A percentile compares a stretch with the other conserved stretches of the same genome.
Conservation (phyloP, 257 asterid genomes). For the Euphrasia confusa region DNA sequence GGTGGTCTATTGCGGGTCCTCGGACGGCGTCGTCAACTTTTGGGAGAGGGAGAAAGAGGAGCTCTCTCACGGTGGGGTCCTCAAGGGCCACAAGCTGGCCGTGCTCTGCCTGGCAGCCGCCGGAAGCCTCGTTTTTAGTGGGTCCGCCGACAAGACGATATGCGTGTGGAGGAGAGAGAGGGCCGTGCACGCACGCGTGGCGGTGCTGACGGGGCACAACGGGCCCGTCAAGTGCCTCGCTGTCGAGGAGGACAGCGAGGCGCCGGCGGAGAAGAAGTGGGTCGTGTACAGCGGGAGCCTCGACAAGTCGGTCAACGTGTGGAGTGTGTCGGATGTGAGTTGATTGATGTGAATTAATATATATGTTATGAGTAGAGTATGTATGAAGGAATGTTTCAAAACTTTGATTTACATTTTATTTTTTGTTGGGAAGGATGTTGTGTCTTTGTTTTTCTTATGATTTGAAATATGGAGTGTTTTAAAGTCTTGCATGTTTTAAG, state of each 20-base stretch:
- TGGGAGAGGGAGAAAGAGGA: not conserved
- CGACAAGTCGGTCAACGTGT: not conserved
- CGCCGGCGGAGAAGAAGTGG: not conserved
- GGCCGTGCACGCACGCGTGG: not conserved
- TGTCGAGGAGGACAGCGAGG: not conserved
- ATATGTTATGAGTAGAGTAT: too few relatives aligned
- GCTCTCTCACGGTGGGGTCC: not conserved
- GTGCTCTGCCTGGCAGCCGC: not conserved
- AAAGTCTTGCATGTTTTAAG: too few relatives aligned
- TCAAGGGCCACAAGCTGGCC: constrained; percentile 3
- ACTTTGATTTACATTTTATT: too few relatives aligned
- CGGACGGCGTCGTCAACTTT: not conserved
- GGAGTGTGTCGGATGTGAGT: not conserved
- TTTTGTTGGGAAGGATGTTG: too few relatives aligned
- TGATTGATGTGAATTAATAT: too few relatives aligned
- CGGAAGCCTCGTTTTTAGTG: not conserved
- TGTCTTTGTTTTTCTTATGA: too few relatives aligned
- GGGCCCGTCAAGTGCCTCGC: not conserved
- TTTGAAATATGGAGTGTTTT: too few relatives aligned
- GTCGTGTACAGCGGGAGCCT: not conserved
- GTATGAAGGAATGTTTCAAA: too few relatives aligned
- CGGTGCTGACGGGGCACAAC: not conserved
- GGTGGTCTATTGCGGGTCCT: constrained; percentile 1
- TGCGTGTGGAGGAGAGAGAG: constrained; percentile 9
- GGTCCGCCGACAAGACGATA: not conserved